Evolutionary conservation across 2,329 filamentous ascomycete species (phyloP).

Genomic region (Pseudonectria buxi): DNA sequence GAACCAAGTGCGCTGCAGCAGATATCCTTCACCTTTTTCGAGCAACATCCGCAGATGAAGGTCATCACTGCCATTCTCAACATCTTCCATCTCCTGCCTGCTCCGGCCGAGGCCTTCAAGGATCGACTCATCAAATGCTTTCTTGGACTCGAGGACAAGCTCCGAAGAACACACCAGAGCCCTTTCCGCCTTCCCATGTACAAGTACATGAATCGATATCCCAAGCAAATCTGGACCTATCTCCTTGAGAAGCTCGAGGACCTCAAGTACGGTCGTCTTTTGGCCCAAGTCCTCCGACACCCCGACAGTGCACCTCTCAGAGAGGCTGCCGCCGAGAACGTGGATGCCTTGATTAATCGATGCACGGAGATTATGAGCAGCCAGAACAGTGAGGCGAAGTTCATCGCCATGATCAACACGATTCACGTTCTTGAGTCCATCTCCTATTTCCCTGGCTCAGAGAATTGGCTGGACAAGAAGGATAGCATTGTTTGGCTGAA

Average conservation of each 20-base stretch:
- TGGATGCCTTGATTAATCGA: slow-evolving; percentile 63
- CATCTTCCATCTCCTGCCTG: slow-evolving; percentile 91
- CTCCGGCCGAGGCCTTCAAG: slow-evolving; percentile 85
- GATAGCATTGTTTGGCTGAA: slow-evolving; percentile 55
- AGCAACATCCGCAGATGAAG: slow-evolving; percentile 89
- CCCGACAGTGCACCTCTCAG: slow-evolving; percentile 68
- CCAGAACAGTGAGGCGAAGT: slow-evolving; percentile 64
- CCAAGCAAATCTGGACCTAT: slow-evolving; percentile 77
- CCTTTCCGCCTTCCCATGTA: slow-evolving; percentile 87
- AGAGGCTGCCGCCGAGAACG: slow-evolving; percentile 65
- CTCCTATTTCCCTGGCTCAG: slow-evolving; percentile 56
- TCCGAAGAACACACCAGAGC: slow-evolving; percentile 82
- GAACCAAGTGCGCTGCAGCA: slow-evolving; percentile 75
- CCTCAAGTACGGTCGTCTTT: slow-evolving; percentile 80
- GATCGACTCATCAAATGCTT: slow-evolving; percentile 83
- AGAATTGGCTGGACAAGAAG: slow-evolving; percentile 65
- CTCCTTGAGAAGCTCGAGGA: slow-evolving; percentile 77
- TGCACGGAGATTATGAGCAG: slow-evolving; percentile 53
- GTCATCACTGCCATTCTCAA: slow-evolving; percentile 92
- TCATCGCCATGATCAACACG: slow-evolving; percentile 71
- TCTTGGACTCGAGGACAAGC: slow-evolving; percentile 76
- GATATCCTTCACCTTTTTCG: slow-evolving; percentile 89
- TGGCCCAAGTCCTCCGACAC: slow-evolving; percentile 78
- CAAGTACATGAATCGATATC: slow-evolving; percentile 88
- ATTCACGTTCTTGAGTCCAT: slow-evolving; percentile 81